A percentile compares a stretch with the other conserved stretches of the same genome.
phyloP scores from a whole-genome alignment of 129 eudicot genomes.

The Calendula officinalis region DNA sequence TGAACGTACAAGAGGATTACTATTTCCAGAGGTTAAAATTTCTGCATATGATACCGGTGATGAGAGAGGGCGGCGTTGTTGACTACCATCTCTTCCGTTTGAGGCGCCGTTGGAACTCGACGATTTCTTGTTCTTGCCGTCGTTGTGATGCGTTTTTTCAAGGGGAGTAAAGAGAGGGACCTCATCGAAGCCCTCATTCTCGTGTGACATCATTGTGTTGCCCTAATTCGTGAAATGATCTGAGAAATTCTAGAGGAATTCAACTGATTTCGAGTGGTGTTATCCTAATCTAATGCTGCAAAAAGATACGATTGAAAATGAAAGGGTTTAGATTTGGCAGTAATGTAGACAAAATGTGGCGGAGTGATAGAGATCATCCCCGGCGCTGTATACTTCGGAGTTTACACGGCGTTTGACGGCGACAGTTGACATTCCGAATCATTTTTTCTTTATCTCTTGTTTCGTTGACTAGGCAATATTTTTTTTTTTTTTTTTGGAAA shows the following conservation, averaged over 20 bases:
- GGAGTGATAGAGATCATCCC: constrained; percentile 29
- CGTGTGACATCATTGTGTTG: constrained; percentile 26
- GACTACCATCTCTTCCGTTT: too few relatives aligned
- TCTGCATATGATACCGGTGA: constrained; percentile 34
- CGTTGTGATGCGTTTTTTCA: constrained; percentile 21
- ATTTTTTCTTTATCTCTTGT: background rate
- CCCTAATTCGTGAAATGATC: constrained; percentile 4
- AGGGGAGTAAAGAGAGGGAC: constrained; percentile 15
- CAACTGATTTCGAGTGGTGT: too few relatives aligned
- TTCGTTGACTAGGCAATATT: too few relatives aligned
- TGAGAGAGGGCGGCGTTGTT: background rate
- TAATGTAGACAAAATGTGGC: constrained; percentile 9
- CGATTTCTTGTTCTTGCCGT: constrained; percentile 4
- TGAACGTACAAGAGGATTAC: constrained; percentile 1
- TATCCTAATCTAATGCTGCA: too few relatives aligned
- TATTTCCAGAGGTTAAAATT: background rate
- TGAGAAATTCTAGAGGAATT: background rate
- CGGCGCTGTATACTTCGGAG: constrained; percentile 13
- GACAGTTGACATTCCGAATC: background rate
- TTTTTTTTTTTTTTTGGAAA: too few relatives aligned
- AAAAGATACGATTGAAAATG: background rate
- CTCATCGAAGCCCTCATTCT: background rate
- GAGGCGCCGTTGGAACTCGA: constrained; percentile 13
- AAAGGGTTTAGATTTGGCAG: constrained; percentile 7
- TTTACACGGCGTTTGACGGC: constrained; percentile 8